Percentiles rank a stretch among this genome's conserved stretches.
Conservation (phyloP, 148 eudicot species). For the Silene uniflora region DNA sequence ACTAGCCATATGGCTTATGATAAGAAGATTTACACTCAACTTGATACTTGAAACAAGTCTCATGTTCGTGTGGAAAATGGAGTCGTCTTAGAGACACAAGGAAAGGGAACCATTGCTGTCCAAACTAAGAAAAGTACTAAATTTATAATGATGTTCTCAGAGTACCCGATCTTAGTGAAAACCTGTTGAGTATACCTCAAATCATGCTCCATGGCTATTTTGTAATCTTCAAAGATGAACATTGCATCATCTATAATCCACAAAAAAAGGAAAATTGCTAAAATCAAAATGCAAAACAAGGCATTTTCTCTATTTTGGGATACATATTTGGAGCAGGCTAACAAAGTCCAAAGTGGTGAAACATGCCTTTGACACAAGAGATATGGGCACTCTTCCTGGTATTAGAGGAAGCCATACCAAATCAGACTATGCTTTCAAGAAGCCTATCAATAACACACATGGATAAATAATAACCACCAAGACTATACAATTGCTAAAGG, state of each 20-base stretch:
- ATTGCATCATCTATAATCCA: neutral
- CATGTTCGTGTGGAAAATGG: too few relatives aligned
- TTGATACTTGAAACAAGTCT: neutral
- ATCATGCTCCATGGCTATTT: too few relatives aligned
- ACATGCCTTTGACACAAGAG: neutral
- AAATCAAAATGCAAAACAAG: neutral
- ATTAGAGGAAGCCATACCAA: too few relatives aligned
- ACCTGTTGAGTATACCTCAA: too few relatives aligned
- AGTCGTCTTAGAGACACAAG: neutral
- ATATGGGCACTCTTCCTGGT: too few relatives aligned
- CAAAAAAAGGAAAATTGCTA: neutral
- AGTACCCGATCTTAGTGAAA: neutral
- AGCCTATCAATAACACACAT: too few relatives aligned
- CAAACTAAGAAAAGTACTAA: neutral
- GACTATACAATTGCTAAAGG: too few relatives aligned
- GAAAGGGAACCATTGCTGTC: neutral
- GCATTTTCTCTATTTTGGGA: neutral
- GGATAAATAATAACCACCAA: too few relatives aligned
- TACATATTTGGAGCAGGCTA: neutral
- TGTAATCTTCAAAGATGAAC: too few relatives aligned
- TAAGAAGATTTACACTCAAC: neutral
- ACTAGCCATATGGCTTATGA: neutral
- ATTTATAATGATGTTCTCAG: too few relatives aligned
- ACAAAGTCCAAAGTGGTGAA: neutral
- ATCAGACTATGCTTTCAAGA: too few relatives aligned